Base-by-base conservation (phyloP, 805 yeast genomes). In the Saccharomycopsis sp. region DNA sequence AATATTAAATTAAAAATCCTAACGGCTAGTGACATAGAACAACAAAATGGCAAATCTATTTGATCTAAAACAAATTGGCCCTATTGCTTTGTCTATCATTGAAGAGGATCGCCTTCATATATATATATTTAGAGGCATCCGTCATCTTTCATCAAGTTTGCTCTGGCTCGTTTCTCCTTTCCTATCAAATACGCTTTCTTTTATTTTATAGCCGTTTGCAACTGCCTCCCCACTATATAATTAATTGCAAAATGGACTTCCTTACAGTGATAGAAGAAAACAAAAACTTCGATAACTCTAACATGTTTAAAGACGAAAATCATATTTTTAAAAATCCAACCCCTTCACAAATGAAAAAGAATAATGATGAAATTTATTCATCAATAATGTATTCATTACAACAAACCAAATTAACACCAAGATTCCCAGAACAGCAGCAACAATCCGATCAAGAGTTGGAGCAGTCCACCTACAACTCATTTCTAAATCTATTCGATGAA, bases 401-500 rank as follows among this genome's bases (percentile, higher is more conserved):
- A n/a, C n/a, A n/a, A n/a, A n/a, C n/a, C n/a, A n/a, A n/a, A n/a
- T n/a, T n/a, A n/a, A n/a, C 11, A 26, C 29, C 29, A 26, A 27
- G 31, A 27, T 27, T 11, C 31, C 31, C 31, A 27, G 13, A 27
- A 11, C 31, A 27, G 13, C 31, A 27, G 31, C 11, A 11, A 11
- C 31, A n/a, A 27, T 11, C 9, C 20, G 37, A 33, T 27, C n/a
- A 11, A 20, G 20, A 31, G 26, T 28, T 47, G 4, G 50, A 47
- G 27, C 46, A 47, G 31, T 27, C 41, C 32, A 44, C 50, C 3
- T 47, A 47, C 41, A 47, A 47, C 35, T 38, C 44, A n/a, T 47
- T 47, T 14, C 40, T 47, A 27, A 38, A 21, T 17, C 37, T 47
- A 9, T 47, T 47, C 22, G 47, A 47, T 14, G 24, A 32, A n/a